A percentile compares a stretch with the other conserved stretches of the same genome.
Evolutionary conservation across 306 rosid species (phyloP).

Genomic region (Ziziphus jujuba): DNA sequence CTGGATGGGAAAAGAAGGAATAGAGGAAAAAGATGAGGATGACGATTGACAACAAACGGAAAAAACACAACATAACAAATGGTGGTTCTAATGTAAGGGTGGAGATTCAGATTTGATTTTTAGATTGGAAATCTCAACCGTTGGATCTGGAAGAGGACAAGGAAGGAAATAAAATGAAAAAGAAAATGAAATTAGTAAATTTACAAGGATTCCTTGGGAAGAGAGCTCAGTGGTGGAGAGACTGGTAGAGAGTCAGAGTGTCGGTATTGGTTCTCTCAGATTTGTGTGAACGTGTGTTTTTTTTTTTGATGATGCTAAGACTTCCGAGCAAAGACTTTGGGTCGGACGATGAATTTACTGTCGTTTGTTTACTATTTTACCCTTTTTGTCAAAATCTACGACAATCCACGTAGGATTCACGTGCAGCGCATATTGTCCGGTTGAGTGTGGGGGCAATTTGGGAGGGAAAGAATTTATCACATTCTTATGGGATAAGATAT

Average conservation of each 20-base stretch:
- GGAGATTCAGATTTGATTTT: constrained; percentile 28
- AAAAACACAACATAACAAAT: too few species aligned
- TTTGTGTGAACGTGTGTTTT: not conserved
- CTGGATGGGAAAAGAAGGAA: constrained; percentile 13
- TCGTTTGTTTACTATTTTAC: not conserved
- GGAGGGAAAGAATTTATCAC: too few species aligned
- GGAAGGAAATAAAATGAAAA: not conserved
- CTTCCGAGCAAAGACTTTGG: not conserved
- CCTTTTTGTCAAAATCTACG: not conserved
- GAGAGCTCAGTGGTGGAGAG: not conserved
- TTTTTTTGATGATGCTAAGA: not conserved
- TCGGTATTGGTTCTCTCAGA: constrained; percentile 29
- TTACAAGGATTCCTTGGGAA: constrained; percentile 20
- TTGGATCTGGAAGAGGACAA: constrained; percentile 20
- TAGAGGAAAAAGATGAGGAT: not conserved
- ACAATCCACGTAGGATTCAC: constrained; percentile 13
- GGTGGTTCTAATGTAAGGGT: constrained; percentile 30
- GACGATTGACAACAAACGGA: constrained; percentile 2
- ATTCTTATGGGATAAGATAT: too few species aligned
- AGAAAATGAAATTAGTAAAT: not conserved
- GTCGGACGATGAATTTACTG: not conserved
- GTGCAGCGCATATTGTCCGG: not conserved
- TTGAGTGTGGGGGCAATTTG: too few species aligned
- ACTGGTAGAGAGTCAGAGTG: constrained; percentile 15
- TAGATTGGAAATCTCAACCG: not conserved